Evolutionary conservation across 305 asterid genomes (phyloP), one percentile per base, ranked within the genome.

Genomic region (Solanum aculeatissimum): DNA sequence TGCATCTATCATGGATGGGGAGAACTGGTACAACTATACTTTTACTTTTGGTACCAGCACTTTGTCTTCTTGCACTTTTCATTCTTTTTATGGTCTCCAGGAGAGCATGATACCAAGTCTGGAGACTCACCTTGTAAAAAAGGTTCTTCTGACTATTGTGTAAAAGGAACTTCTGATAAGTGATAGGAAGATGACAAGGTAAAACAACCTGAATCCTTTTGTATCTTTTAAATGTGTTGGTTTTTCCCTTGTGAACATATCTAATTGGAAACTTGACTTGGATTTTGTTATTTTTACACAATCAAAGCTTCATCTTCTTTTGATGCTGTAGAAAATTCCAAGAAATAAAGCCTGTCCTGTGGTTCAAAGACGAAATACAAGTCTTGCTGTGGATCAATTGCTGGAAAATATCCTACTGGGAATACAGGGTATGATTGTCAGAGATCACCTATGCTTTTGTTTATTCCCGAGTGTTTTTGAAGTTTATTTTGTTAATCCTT

Each of bases 331-430:
- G 97, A 95, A 92, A 88, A 85, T 92, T 78, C 87, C 97, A 21
- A 91, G 97, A 91, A 94, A 95, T 89, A 95, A 97, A 90, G 88
- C 89, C 9, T 95, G 98, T 87, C 96, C 60, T 94, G 98, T 90
- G 98, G 98, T 83, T 95, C 97, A 38, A 93, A 89, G 84, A 95
- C 92, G 95, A 97, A 97, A 89, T 91, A 97, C 88, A 95, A 97
- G 90, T 86, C 98, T 86, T 94, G 99, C 83, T 97, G 99, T 84
- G 96, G 97, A 85, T 58, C 98, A 78, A 93, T 90, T 85, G 83
- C 96, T 16, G 97, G 93, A 70, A 95, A 91, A 87, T 85, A 95
- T 88, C 90, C 93, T 75, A 85, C 90, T 38, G 91, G 93, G 87
- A 40, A 90, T 81, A 89, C 93, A 69, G 89, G 90, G 98, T 95